Base-by-base conservation (phyloP, 208 protist genomes). In the Leishmania guyanensis region DNA sequence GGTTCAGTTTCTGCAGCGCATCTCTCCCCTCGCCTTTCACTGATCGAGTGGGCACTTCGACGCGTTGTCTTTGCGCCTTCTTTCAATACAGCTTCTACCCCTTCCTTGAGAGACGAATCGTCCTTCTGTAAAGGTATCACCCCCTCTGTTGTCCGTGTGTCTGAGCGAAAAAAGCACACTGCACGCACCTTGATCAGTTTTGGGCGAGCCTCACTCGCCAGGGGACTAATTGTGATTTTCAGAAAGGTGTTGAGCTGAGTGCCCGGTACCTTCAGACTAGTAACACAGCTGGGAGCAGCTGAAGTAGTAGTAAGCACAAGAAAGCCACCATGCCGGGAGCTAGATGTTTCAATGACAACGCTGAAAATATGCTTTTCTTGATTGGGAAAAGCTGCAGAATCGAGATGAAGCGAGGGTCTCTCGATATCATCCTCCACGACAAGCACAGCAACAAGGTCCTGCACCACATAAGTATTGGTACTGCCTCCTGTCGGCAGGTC, bases 261-360 rank as follows among this genome's bases (percentile, higher is more conserved):
- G 5, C 82, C 76, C 5, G 82, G 77, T 60, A 85, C 56, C 14
- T 26, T 64, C 2, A 85, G n/a, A 43, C 17, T 36, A 26, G 39
- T 33, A 4, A 51, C 22, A 65, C 36, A 17, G 8, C 53, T n/a
- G 36, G 53, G 22, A 65, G 16, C 12, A 3, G 58, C 53, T 17
- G 36, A 26, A 16, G 54, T 29, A 17, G 74, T 68, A 39, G 56
- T 20, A 6, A 54, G 1, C 12, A 39, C 3, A 62, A 70, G 16
- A 71, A 85, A 85, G 1, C 10, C 82, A 16, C 70, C 71, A 46
- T 29, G 39, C 58, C n/a, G 56, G 26, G 69, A 78, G 36, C 29
- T 58, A 1, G 82, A 85, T 12, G 77, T 78, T 81, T 85, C 71
- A 53, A 81, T 58, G 5, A 48, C 33, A n/a, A 85, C 70, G 9